Percentiles rank a stretch among this genome's conserved stretches.
Evolutionary conservation across 768 basidiomycete species (phyloP).

Genomic region (Tulasnella sp.): DNA sequence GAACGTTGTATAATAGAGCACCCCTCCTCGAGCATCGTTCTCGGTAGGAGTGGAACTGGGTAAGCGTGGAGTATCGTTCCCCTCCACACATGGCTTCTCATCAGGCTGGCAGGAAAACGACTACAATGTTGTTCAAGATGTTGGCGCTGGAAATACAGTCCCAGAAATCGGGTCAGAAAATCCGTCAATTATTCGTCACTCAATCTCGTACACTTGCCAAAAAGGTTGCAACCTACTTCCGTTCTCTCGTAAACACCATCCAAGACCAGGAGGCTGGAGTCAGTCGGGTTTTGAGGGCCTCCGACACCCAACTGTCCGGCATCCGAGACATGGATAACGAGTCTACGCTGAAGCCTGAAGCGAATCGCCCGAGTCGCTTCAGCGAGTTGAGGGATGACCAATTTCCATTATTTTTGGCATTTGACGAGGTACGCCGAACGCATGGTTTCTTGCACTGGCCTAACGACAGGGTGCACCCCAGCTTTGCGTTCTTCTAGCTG

Average conservation of each 20-base stretch:
- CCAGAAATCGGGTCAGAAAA: background rate
- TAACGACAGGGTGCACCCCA: background rate
- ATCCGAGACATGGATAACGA: too few species aligned
- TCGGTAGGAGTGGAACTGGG: conserved; percentile 18
- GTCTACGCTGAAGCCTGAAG: conserved; percentile 2
- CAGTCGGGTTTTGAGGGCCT: too few species aligned
- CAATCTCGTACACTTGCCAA: conserved; percentile 16
- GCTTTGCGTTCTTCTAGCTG: background rate
- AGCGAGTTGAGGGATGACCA: conserved; percentile 16
- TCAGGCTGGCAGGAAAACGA: conserved; percentile 10
- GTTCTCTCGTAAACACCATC: background rate
- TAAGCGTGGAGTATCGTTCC: background rate
- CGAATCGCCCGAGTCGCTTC: conserved; percentile 1
- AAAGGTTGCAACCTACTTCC: conserved; percentile 12
- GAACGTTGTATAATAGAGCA: conserved; percentile 13
- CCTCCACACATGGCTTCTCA: background rate
- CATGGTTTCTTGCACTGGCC: background rate
- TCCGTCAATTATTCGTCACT: conserved; percentile 17
- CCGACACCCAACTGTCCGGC: too few species aligned
- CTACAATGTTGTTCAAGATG: conserved; percentile 18
- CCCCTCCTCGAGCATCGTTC: conserved; percentile 18
- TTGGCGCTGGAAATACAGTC: conserved; percentile 7
- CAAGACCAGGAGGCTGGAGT: too few species aligned
- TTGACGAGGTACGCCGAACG: conserved; percentile 15
- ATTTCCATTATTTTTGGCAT: conserved; percentile 19